A percentile compares a stretch with the other conserved stretches of the same genome.
phyloP scores from a whole-genome alignment of 768 basidiomycete genomes.

The Suillus subaureus region DNA sequence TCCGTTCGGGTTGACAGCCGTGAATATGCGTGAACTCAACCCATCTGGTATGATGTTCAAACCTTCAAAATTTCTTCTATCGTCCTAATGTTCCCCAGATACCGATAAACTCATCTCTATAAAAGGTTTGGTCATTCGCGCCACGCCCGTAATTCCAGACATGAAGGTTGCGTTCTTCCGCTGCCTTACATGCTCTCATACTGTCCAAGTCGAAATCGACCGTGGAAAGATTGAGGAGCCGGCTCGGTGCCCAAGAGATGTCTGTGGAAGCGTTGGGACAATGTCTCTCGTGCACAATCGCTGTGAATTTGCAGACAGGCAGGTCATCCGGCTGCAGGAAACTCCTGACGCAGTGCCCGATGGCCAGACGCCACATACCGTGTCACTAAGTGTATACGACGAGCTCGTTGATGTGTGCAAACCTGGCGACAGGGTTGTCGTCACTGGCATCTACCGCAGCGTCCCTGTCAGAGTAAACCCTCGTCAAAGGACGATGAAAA shows the following conservation, averaged over 20 bases:
- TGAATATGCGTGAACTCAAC: slow-evolving; percentile 96
- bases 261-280: slow-evolving; percentile 84
- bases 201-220: slow-evolving; percentile 96
- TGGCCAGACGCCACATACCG: slow-evolving; percentile 97
- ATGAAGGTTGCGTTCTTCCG: slow-evolving; percentile 99
- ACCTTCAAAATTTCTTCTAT: slow-evolving; percentile 3
- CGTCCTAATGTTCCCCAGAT: slow-evolving; percentile 50
- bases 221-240: slow-evolving; percentile 98
- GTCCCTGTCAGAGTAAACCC: slow-evolving; percentile 96
- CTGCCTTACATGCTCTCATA: slow-evolving; percentile 93
- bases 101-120: slow-evolving; percentile 97
- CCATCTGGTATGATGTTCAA: slow-evolving; percentile 67
- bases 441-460: slow-evolving; percentile 94
- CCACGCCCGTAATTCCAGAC: slow-evolving; percentile 97
- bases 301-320: slow-evolving; percentile 94
- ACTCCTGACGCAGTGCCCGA: slow-evolving; percentile 98
- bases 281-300: slow-evolving; percentile 98
- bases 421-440: slow-evolving; percentile 89
- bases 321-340: slow-evolving; percentile 94
- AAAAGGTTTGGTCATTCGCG: slow-evolving; percentile 96
- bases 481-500: slow-evolving; percentile 87
- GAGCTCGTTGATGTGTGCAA: slow-evolving; percentile 96
- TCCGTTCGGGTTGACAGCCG: slow-evolving; percentile 79
- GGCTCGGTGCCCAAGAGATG: slow-evolving; percentile 86
- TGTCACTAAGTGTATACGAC: slow-evolving; percentile 96